Percentiles rank a stretch among this genome's conserved stretches.
These are phyloP conservation scores for Penicillium angulare DNA, from an alignment of 495 filamentous ascomycete genomes.

Conservation along the genomic window DNA sequence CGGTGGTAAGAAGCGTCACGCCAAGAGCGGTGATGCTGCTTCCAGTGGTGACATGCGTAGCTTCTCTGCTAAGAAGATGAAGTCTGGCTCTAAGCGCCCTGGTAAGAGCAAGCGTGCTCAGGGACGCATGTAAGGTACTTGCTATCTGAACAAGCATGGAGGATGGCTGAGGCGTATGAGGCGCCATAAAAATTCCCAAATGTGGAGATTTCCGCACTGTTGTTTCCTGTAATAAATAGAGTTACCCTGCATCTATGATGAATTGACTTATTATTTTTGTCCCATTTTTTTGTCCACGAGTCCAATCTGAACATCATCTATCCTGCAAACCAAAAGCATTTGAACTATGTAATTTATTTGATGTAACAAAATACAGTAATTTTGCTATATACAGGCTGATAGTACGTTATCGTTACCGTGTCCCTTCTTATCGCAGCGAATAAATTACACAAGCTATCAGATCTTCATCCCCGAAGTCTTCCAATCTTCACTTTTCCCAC, in stretches of 20 bases:
- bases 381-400: not conserved
- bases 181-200: conserved; percentile 17
- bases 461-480: not conserved
- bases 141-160: not conserved
- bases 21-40: conserved; percentile 82
- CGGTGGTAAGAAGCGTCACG: conserved; percentile 87
- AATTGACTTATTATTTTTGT: conserved; percentile 9
- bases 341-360: no score
- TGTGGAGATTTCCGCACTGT: conserved; percentile 11
- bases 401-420: not conserved
- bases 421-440: not conserved
- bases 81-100: conserved; percentile 56
- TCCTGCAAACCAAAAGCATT: not conserved
- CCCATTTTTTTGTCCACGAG: not conserved
- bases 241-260: conserved; percentile 24
- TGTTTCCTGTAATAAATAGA: conserved; percentile 26
- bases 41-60: conserved; percentile 74
- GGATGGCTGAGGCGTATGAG: conserved; percentile 11
- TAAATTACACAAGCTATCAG: not conserved
- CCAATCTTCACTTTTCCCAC: not conserved
- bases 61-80: conserved; percentile 85
- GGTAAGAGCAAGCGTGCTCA: conserved; percentile 63
- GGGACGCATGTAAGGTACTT: conserved; percentile 24
- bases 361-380: not conserved
- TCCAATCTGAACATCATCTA: not conserved